Base-by-base conservation (phyloP, 2,329 filamentous ascomycete species). In the Neofusicoccum umdonicola region DNA sequence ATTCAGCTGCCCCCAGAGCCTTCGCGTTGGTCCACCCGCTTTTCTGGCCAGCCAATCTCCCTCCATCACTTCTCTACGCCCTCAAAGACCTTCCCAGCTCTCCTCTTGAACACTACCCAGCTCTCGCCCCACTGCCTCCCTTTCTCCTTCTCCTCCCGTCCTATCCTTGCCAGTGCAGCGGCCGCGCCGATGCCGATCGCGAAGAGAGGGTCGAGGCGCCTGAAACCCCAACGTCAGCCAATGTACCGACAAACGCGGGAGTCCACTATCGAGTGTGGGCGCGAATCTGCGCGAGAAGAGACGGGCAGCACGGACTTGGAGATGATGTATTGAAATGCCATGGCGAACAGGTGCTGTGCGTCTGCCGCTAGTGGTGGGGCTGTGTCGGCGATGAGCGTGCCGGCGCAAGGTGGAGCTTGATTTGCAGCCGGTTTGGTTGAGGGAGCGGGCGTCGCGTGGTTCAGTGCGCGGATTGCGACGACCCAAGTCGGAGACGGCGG, bases 111-210 rank as follows among this genome's bases (percentile, higher is more conserved):
- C 11, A 76, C 72, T n/a, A 78, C 77, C 12, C 79, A 67, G 2
- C 71, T 80, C 67, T 82, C 66, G 34, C 69, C 65, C 41, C 73
- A 76, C 9, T 67, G 75, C 56, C 76, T 71, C 2, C 79, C 81
- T 67, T 80, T 81, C 67, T 80, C 81, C 64, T 78, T 80, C 68
- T 84, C 81, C 67, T 84, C 81, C 15, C 81, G 76, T 52, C 78
- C 71, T 50, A 78, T 77, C 27, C 76, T 72, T 56, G 74, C 76
- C 4, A 68, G 71, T 13, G 81, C 81, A 7, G 82, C 81, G 0
- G 76, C 73, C 60, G 79, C 67, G 57, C 82, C 82, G 63, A 83
- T 80, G n/a, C 75, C 75, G 60, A 82, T 69, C 37, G 82, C 81
- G 71, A 83, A 84, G 62, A 83, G 64, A 42, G 82, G 81, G 65